Conservation (phyloP, 768 basidiomycete genomes). For the Suillus plorans region DNA sequence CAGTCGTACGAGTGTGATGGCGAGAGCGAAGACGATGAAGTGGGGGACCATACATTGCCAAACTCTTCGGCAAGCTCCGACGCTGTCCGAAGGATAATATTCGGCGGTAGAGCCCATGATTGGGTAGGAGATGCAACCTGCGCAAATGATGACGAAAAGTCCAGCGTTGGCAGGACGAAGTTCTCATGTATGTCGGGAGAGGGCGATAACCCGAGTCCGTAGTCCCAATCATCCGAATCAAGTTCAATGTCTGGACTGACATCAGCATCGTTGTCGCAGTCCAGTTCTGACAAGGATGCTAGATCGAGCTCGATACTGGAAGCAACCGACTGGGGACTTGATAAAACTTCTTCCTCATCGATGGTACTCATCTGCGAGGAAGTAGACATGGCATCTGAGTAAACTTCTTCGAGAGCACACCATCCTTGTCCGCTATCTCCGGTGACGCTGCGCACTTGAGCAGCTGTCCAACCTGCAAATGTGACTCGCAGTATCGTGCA, state of each 20-base stretch:
- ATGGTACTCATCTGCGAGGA: conserved; percentile 5
- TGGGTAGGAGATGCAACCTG: conserved; percentile 5
- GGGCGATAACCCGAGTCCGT: conserved; percentile 14
- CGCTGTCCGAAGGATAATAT: conserved; percentile 20
- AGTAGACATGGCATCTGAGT: background rate
- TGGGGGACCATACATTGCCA: background rate
- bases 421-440: conserved; percentile 74
- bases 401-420: conserved; percentile 68
- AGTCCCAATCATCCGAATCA: conserved; percentile 5
- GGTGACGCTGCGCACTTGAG: conserved; percentile 62
- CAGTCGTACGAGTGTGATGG: conserved; percentile 1
- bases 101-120: conserved; percentile 8
- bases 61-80: conserved; percentile 22
- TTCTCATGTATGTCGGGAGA: conserved; percentile 57
- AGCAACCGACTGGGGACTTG: conserved; percentile 1
- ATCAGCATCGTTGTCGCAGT: conserved; percentile 4
- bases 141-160: conserved; percentile 57
- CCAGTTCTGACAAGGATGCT: conserved; percentile 10
- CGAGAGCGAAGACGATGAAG: background rate
- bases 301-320: conserved; percentile 13
- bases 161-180: conserved; percentile 75
- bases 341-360: background rate
- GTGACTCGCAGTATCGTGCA: conserved; percentile 68
- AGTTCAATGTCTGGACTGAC: background rate
- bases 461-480: conserved; percentile 72